Conservation (phyloP, 441 rosid genomes). For the Euphorbia celastroides region DNA sequence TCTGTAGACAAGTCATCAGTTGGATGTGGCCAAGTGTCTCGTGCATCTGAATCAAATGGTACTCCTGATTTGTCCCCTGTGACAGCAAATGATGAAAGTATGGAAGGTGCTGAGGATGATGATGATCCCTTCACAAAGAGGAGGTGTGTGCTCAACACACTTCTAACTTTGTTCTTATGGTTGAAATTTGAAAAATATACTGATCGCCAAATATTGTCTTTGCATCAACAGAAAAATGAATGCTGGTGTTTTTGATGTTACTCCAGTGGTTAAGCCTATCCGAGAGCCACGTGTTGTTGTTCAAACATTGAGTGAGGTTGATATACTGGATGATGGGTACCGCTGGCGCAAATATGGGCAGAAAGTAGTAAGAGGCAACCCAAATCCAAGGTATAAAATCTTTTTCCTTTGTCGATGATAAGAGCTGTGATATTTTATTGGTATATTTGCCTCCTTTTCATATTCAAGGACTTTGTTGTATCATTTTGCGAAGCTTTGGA, state of each 20-base stretch:
- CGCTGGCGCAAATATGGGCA: conserved; percentile 99
- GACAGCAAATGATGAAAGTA: conserved; percentile 47
- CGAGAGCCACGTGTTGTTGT: conserved; percentile 95
- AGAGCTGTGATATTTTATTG: conserved; percentile 2
- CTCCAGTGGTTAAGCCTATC: conserved; percentile 81
- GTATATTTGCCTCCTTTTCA: background rate
- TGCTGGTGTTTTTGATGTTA: conserved; percentile 54
- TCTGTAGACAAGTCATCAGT: conserved; percentile 51
- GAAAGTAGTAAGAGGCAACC: conserved; percentile 97
- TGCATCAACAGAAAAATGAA: conserved; percentile 68
- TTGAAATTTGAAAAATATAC: conserved; percentile 7
- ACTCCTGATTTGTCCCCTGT: conserved; percentile 48
- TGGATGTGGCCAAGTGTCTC: conserved; percentile 41
- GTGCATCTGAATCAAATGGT: conserved; percentile 41
- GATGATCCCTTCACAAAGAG: conserved; percentile 74
- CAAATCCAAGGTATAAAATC: conserved; percentile 77
- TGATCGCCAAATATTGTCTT: conserved; percentile 20
- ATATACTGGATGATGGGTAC: conserved; percentile 96
- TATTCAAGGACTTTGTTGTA: background rate
- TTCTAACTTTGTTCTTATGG: conserved; percentile 5
- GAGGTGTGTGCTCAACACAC: conserved; percentile 42
- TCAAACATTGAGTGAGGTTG: conserved; percentile 95
- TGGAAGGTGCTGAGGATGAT: conserved; percentile 64
- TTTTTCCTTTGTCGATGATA: conserved; percentile 4
- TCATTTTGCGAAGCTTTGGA: conserved; percentile 6